Conservation (phyloP, 2,329 filamentous ascomycete genomes). For the Aspergillus cejpii region DNA sequence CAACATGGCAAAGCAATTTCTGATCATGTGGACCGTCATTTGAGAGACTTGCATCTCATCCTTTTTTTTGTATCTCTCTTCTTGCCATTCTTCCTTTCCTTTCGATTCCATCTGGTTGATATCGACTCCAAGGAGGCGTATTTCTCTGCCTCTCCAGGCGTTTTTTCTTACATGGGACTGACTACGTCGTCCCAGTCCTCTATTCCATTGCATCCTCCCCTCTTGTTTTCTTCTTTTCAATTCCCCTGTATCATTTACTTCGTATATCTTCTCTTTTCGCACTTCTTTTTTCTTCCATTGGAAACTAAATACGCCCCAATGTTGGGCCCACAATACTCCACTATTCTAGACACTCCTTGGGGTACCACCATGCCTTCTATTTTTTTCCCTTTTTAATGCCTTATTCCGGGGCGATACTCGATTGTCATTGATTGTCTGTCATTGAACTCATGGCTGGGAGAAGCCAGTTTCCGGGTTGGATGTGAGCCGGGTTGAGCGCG, state of each 20-base stretch:
- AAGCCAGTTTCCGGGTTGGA: not conserved
- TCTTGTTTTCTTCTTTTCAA: slow-evolving; percentile 3
- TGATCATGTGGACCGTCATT: slow-evolving; percentile 16
- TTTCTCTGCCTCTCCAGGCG: too few relatives aligned
- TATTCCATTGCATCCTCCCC: too few relatives aligned
- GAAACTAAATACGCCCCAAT: not conserved
- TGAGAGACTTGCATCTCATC: slow-evolving; percentile 3
- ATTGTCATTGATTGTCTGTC: not conserved
- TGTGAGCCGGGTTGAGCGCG: not conserved
- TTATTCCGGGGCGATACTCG: not conserved
- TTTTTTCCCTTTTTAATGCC: slow-evolving; percentile 5
- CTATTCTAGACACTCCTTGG: not conserved
- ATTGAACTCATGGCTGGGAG: not conserved
- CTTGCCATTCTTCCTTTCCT: not conserved
- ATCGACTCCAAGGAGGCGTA: not conserved
- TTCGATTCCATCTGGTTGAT: not conserved
- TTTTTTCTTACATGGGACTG: not conserved
- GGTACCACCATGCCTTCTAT: not conserved
- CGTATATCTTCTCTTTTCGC: not conserved
- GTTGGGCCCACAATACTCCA: not conserved
- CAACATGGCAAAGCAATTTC: slow-evolving; percentile 9
- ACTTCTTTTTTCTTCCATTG: not conserved
- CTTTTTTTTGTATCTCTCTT: slow-evolving; percentile 9
- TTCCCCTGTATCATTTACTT: not conserved
- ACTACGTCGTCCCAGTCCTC: not conserved